These are phyloP conservation scores for Amanita rimosa DNA, from an alignment of 768 basidiomycete genomes.

Conservation along the genomic window DNA sequence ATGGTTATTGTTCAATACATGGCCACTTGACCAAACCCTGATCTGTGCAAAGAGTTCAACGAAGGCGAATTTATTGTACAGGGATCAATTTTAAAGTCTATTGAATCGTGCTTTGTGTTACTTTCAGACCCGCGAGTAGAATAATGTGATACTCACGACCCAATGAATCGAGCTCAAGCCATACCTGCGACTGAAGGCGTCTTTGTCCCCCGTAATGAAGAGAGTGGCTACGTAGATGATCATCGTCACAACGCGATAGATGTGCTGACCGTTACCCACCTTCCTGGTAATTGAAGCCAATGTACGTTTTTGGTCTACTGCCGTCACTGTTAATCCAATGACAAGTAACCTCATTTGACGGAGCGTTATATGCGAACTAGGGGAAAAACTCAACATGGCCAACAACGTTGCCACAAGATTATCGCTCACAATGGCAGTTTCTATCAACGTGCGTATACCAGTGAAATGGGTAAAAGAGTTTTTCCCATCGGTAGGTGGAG, in stretches of 20 bases:
- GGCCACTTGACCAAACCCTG: too few species aligned
- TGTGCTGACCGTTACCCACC: neutral
- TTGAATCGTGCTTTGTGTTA: neutral
- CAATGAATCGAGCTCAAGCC: neutral
- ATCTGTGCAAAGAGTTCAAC: too few species aligned
- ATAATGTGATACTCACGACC: slow-evolving; percentile 2
- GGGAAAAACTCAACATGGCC: neutral
- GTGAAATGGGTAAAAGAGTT: slow-evolving; percentile 4
- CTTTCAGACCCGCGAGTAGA: neutral
- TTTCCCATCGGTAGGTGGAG: neutral
- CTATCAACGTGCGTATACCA: neutral
- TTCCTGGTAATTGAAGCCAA: neutral
- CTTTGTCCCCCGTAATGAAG: slow-evolving; percentile 2
- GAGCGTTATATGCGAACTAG: neutral
- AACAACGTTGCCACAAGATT: neutral
- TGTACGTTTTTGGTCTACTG: neutral
- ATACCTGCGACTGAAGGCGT: neutral
- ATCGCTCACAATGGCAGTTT: slow-evolving; percentile 3
- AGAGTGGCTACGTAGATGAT: neutral
- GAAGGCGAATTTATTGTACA: neutral
- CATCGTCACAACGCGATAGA: neutral
- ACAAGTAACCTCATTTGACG: neutral
- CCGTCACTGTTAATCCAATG: slow-evolving; percentile 5
- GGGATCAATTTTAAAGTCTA: neutral
- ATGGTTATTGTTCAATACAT: too few species aligned